Evolutionary conservation across 352 stramenopile species (phyloP), one percentile per base, ranked within the genome.

Genomic region (Globisporangium camurandrum): DNA sequence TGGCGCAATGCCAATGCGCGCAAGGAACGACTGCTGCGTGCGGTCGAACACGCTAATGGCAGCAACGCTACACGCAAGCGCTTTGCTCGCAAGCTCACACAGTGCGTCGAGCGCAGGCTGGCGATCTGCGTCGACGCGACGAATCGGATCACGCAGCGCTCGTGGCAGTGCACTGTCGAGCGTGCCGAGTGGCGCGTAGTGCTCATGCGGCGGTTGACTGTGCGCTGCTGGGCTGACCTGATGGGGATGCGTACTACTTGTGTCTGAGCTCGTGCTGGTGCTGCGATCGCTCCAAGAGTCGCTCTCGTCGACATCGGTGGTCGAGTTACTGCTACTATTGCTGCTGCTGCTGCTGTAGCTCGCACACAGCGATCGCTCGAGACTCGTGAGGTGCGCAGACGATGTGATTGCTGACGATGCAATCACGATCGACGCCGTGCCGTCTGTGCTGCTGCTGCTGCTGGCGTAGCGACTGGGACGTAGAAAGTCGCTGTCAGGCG

Each of bases 81-180:
- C 75, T 28, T 73, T 68, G 17, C 74, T 75, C 12, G 79, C 72
- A 1, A 87, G 70, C 30, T 86, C 64, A 14, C 79, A 90, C n/a
- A 90, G 58, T 11, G 79, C 76, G 37, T 90, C 74, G 57, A 79
- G 86, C 56, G 86, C 79, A n/a, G 64, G 65, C 46, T 84, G 69
- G 1, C 57, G 51, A 2, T 56, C 57, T 1, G 68, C 67, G 46
- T 81, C 60, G 34, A 74, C 54, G 31, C 87, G 62, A 1, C 68
- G 65, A 36, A 72, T 82, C 26, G 51, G 49, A 23, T 49, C 44
- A 17, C 88, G 63, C 38, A 84, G 63, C 41, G 77, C 62, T 23
- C 66, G 57, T 4, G 67, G 56, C 4, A 61, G 74, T 1, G 49
- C 31, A 22, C 84, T 68, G 43, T 86, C 76, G 46, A 84, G 71